Percentiles rank a stretch among this genome's conserved stretches.
These are phyloP conservation scores for Leccinellum luteum DNA, from an alignment of 768 basidiomycete species.

Conservation along the genomic window DNA sequence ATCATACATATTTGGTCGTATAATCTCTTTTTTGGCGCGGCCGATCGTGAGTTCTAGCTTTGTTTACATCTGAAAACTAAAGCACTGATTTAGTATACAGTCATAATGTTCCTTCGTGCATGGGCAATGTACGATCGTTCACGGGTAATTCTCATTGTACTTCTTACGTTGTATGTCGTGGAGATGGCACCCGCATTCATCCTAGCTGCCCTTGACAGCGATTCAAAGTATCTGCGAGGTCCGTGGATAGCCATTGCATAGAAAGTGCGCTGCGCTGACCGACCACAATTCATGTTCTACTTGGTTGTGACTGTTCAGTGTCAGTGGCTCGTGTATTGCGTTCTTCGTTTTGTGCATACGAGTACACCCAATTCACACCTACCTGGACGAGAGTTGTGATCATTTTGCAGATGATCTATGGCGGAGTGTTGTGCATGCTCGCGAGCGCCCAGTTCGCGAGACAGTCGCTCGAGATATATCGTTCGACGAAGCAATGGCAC, in stretches of 20 bases:
- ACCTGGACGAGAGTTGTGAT: neutral
- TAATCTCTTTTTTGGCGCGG: neutral
- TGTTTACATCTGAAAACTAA: neutral
- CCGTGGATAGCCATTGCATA: neutral
- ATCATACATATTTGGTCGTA: neutral
- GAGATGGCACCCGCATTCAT: neutral
- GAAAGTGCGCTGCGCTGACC: neutral
- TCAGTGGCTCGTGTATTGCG: neutral
- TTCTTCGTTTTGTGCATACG: neutral
- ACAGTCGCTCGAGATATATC: neutral
- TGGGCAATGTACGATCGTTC: slow-evolving; percentile 3
- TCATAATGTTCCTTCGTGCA: neutral
- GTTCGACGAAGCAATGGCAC: neutral
- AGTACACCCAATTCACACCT: neutral
- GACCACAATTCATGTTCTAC: neutral
- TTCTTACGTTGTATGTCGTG: neutral
- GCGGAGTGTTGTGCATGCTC: neutral
- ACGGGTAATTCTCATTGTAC: neutral
- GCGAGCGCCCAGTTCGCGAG: neutral
- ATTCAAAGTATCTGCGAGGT: neutral
- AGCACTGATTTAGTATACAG: neutral
- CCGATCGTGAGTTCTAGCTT: neutral
- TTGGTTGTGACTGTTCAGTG: neutral
- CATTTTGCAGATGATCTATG: neutral
- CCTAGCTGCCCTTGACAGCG: neutral